These are phyloP conservation scores for Waltergamsia citrina DNA, from an alignment of 2,329 filamentous ascomycete genomes.

Conservation along the genomic window DNA sequence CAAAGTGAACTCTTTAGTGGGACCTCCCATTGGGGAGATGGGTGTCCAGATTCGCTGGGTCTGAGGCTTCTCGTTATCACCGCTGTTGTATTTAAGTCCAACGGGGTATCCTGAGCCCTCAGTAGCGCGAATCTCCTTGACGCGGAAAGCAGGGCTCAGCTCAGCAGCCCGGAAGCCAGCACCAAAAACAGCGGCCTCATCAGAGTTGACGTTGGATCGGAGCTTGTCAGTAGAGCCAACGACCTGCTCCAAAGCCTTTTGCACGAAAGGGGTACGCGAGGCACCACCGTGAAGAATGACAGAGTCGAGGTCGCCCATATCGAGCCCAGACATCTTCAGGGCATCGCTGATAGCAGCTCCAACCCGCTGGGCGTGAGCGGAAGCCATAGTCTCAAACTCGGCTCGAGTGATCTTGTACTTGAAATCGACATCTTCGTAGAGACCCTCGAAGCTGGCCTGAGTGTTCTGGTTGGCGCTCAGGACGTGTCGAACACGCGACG, in stretches of 20 bases:
- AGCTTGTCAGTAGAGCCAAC: constrained; percentile 69
- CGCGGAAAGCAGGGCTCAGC: constrained; percentile 89
- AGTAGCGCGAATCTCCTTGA: constrained; percentile 87
- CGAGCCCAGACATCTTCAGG: constrained; percentile 62
- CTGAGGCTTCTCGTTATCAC: constrained; percentile 56
- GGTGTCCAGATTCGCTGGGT: constrained; percentile 79
- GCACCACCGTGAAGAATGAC: constrained; percentile 90
- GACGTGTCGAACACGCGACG: constrained; percentile 77
- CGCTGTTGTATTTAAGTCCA: constrained; percentile 62
- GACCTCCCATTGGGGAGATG: constrained; percentile 62
- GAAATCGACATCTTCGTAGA: constrained; percentile 90
- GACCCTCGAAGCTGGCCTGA: constrained; percentile 70
- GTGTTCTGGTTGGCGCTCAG: constrained; percentile 89
- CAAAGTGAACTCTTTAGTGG: constrained; percentile 76
- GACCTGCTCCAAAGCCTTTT: constrained; percentile 73
- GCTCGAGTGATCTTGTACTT: constrained; percentile 76
- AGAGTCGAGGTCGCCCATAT: constrained; percentile 70
- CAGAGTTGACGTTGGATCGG: constrained; percentile 89
- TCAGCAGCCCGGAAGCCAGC: constrained; percentile 90
- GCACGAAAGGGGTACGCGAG: constrained; percentile 86
- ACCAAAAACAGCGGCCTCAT: constrained; percentile 93
- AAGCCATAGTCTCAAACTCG: constrained; percentile 72
- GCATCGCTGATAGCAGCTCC: constrained; percentile 62
- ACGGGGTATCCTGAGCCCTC: constrained; percentile 69
- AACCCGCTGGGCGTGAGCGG: constrained; percentile 59